Evolutionary conservation across 164 flowering plant species (phyloP), one percentile per base, ranked within the genome.

Genomic region (Tetrastigma voinierianum): DNA sequence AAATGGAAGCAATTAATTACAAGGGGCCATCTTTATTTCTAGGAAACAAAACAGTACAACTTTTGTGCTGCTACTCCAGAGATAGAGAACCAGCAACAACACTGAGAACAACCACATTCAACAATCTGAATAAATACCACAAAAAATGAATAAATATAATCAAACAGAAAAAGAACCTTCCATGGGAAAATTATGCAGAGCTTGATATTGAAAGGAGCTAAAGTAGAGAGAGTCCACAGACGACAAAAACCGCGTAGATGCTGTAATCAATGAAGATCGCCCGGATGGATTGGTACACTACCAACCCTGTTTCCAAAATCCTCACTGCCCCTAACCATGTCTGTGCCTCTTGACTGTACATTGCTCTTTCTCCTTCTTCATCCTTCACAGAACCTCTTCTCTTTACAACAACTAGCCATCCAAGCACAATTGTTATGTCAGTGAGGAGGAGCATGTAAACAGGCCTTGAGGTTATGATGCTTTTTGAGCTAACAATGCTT

Each of bases 241-340:
- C 59, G n/a, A 84, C 83, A 52, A 82, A 76, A 9, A 82, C 87
- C 11, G 67, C 17, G 51, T 82, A 86, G 55, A 84, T 54, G 70
- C 86, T 84, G 72, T 72, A 86, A 66, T 86, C 90, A 20, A 82
- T 86, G 64, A 84, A 81, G 25, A 86, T 14, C 2, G 70, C 86
- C 9, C 85, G 72, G 25, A 82, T 32, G 1, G 78, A 61, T 62
- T 84, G 86, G 66, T 86, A 75, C 4, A 70, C 62, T 18, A 77
- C 90, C 63, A 86, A 55, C 2, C 86, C 83, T 60, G 69, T 67
- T 69, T 86, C 85, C 80, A 86, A 24, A 9, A 82, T 44, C 76
- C 53, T 77, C 18, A 79, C 65, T 16, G 86, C 90, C 54, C 65
- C 70, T 9, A 14, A 74, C 87, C 80, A 82, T 23, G 59, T 77